Percentiles rank a stretch among this genome's conserved stretches.
Conservation (phyloP, 2,329 filamentous ascomycete genomes). For the Ophiocordyceps unilateralis region DNA sequence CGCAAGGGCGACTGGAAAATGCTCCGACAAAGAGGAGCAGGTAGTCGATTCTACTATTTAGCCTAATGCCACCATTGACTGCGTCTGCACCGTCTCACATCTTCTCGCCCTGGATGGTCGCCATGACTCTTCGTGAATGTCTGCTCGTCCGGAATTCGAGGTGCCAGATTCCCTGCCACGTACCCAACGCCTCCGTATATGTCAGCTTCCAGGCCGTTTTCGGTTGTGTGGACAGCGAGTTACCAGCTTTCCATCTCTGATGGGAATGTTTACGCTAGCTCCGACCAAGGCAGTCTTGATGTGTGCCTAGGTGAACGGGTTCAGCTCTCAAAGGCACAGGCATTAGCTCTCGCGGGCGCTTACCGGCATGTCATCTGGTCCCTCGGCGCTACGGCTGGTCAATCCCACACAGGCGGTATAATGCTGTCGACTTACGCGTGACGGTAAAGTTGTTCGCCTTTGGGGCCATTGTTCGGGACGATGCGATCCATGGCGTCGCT, state of each 20-base stretch:
- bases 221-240: constrained; percentile 9
- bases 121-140: constrained; percentile 69
- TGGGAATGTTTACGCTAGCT: constrained; percentile 78
- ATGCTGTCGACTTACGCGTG: constrained; percentile 30
- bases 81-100: constrained; percentile 11
- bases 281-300: constrained; percentile 84
- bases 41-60: constrained; percentile 1
- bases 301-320: constrained; percentile 43
- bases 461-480: constrained; percentile 58
- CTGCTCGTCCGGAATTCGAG: constrained; percentile 67
- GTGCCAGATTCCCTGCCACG: constrained; percentile 87
- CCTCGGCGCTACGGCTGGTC: constrained; percentile 47
- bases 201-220: not conserved
- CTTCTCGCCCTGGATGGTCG: constrained; percentile 85
- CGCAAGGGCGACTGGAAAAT: constrained; percentile 7
- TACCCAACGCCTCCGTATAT: constrained; percentile 37
- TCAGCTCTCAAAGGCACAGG: not conserved
- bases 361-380: constrained; percentile 85
- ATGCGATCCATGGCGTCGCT: constrained; percentile 83
- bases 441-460: constrained; percentile 59
- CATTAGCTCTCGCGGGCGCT: constrained; percentile 3
- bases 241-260: constrained; percentile 66
- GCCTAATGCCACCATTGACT: not conserved
- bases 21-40: constrained; percentile 3
- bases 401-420: not conserved